Evolutionary conservation across 1,284 basidiomycete species (phyloP).

Genomic region (Polyporus tsugae): DNA sequence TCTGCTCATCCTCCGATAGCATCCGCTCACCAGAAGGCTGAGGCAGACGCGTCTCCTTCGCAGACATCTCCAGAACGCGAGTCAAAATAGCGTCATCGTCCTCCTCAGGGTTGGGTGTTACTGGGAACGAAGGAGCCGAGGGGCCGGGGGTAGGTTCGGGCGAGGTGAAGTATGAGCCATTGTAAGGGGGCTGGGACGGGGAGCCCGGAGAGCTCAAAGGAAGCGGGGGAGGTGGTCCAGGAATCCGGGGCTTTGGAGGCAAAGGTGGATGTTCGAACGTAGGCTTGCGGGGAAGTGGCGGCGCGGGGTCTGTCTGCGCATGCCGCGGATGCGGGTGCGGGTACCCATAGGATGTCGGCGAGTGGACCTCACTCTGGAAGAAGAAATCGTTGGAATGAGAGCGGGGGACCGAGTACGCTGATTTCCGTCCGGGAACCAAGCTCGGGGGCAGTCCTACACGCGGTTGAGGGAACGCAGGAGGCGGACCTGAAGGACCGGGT

Average conservation of each 20-base stretch:
- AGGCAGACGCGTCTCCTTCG: constrained; percentile 53
- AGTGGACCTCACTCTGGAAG: constrained; percentile 23
- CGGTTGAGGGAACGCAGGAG: constrained; percentile 30
- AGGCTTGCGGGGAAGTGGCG: constrained; percentile 47
- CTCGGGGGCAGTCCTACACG: constrained; percentile 25
- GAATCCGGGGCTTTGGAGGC: constrained; percentile 36
- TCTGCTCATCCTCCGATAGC: constrained; percentile 66
- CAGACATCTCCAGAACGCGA: constrained; percentile 60
- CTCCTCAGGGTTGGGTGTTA: constrained; percentile 41
- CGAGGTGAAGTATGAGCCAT: constrained; percentile 14
- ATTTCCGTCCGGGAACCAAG: constrained; percentile 26
- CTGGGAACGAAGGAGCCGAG: constrained; percentile 28
- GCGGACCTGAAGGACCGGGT: not conserved
- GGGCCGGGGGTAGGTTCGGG: constrained; percentile 11
- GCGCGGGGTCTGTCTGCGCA: constrained; percentile 33
- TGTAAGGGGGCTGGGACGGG: constrained; percentile 9
- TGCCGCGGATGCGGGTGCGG: constrained; percentile 19
- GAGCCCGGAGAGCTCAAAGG: constrained; percentile 13
- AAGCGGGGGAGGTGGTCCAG: constrained; percentile 11
- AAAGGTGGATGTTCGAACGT: constrained; percentile 33
- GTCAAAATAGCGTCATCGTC: constrained; percentile 41
- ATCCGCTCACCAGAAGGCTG: constrained; percentile 39
- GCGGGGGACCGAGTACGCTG: constrained; percentile 18
- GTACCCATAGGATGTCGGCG: not conserved
- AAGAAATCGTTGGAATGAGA: constrained; percentile 33